phyloP scores from a whole-genome alignment of 257 asterid genomes.

The Solanum sejunctum region DNA sequence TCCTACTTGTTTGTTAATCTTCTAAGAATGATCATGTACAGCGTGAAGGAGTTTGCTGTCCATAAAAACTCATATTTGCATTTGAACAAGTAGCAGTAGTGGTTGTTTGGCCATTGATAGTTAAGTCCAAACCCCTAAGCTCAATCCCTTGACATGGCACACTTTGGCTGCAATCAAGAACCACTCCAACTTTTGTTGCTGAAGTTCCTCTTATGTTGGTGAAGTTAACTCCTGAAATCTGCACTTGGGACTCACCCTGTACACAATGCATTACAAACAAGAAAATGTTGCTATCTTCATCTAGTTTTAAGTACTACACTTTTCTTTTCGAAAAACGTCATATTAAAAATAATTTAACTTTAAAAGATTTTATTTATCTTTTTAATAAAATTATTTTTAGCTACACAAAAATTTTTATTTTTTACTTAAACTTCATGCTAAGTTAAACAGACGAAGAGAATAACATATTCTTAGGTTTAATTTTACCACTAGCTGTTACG shows the following conservation, averaged over 20 bases:
- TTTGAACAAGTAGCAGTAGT: neutral
- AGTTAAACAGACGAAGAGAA: no score
- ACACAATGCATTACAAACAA: neutral
- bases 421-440: no score
- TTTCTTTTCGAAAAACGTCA: no score
- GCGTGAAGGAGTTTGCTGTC: neutral
- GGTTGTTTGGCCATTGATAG: neutral
- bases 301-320: no score
- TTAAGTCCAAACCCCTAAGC: neutral
- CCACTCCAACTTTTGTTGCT: neutral
- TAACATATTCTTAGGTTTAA: no score
- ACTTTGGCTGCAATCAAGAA: neutral
- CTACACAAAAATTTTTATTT: no score
- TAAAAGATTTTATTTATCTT: no score
- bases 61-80: neutral
- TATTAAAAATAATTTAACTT: no score
- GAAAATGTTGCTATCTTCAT: neutral
- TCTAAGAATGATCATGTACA: neutral
- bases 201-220: neutral
- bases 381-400: no score
- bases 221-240: neutral
- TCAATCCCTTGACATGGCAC: neutral
- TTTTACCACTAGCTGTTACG: no score
- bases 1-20: no score
- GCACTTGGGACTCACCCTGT: conserved; percentile 3